Evolutionary conservation across 2,329 filamentous ascomycete species (phyloP), one percentile per base, ranked within the genome.

Genomic region (Sclerotinia borealis): DNA sequence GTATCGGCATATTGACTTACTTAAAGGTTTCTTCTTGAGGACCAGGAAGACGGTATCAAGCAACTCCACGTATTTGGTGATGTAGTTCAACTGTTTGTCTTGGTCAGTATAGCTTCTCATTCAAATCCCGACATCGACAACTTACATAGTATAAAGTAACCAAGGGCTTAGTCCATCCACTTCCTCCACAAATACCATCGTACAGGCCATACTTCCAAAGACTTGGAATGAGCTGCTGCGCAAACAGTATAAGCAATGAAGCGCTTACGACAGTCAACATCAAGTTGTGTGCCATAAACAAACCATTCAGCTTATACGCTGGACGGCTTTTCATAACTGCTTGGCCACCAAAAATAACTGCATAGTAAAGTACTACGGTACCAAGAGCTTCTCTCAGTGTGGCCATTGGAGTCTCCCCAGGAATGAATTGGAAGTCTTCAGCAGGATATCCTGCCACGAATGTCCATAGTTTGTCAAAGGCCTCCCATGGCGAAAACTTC

Each of bases 21-120:
- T 97, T 76, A 97, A 80, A 61, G 93, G 93, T 88, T 98, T 98
- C 89, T 98, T 98, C 89, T 98, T 98, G 77, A 98, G 86, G 81
- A 97, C 93, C 63, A 98, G 83, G 84, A 98, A 98, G 76, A 93
- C 88, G 65, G 93, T 98, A 79, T 98, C 93, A 72, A 98, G 81
- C 69, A 98, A 84, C 79, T 98, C 93, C 70, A 97, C 85, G 79
- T 96, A 98, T 80, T 98, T 98, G 80, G 93, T 98, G 63, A 97
- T 85, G 82, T 98, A 98, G 83, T 96, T 97, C 75, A 97, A 84
- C 93, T 97, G 75, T 31, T 45, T 34, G 49, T 25, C 55, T 71
- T 82, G 72, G 83, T 80, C 72, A 70, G 51, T n/a, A n/a, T 9
- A 15, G 15, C 13, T 13, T 2, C 17, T 9, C 54, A 13, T 5